Evolutionary conservation across 2,329 filamentous ascomycete species (phyloP), one percentile per base, ranked within the genome.

Genomic region (Calonectria hawksworthii): DNA sequence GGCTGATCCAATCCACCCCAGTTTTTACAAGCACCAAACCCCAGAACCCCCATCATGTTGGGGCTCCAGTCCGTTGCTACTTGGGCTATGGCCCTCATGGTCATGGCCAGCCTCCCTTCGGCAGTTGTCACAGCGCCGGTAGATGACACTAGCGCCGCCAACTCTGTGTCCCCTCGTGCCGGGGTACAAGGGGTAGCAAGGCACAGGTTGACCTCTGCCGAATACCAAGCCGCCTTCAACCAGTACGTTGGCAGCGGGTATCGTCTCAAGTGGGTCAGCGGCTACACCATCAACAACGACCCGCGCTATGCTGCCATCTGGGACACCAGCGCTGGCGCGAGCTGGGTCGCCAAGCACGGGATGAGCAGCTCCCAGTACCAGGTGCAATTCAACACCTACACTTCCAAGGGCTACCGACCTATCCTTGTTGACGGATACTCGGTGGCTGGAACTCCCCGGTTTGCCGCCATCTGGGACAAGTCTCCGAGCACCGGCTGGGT

Each of bases 401-500:
- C n/a, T 28, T 5, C 21, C 21, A 30, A 65, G 59, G 56, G 56
- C n/a, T 71, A 38, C 68, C 59, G 68, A 4, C 59, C 44, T 6
- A 51, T 51, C n/a, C 47, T 71, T 2, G 68, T 71, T 18, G 54
- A 71, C 30, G 68, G 61, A 56, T 71, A 71, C 59, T 32, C 68
- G 2, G 34, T 71, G 10, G 4, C 32, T 4, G 68, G 68, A 54
- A 30, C n/a, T 14, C n/a, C 59, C 26, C 68, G 26, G 26, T 71
- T 51, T 47, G 68, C 34, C 13, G 68, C 47, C 16, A 65, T 71
- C 26, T 71, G 68, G 68, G 68, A 71, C 59, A 71, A 71, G 8
- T 71, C 68, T 36, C 4, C 68, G 8, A 63, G 47, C 50, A 1
- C 28, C 26, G 47, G 23, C 6, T 65, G 44, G 68, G 26, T 65